Percentiles rank a stretch among this genome's conserved stretches.
These are phyloP conservation scores for Zymoseptoria crescenta DNA, from an alignment of 2,329 filamentous ascomycete genomes.

Conservation along the genomic window DNA sequence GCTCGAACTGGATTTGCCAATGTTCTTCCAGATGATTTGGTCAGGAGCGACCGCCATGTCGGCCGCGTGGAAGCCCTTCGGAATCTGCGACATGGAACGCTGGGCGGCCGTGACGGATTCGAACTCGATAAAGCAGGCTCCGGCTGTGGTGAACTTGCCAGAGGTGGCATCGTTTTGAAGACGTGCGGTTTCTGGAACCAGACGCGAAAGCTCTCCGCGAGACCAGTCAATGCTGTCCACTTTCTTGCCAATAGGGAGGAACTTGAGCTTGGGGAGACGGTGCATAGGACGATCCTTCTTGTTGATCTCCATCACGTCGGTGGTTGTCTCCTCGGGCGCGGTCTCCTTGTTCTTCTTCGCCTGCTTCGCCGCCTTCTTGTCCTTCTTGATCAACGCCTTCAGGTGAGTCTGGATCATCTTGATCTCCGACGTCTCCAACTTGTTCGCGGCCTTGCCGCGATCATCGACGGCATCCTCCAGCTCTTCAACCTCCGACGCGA, in stretches of 20 bases:
- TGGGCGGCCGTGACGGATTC: slow-evolving; percentile 73
- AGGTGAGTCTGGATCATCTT: slow-evolving; percentile 32
- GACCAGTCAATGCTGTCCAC: slow-evolving; percentile 89
- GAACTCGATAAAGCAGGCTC: slow-evolving; percentile 84
- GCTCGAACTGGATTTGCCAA: slow-evolving; percentile 31
- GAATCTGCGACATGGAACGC: slow-evolving; percentile 57
- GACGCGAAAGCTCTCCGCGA: slow-evolving; percentile 62
- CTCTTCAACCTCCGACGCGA: slow-evolving; percentile 38
- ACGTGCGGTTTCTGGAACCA: slow-evolving; percentile 62
- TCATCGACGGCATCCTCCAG: slow-evolving; percentile 37
- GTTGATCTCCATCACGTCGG: slow-evolving; percentile 46
- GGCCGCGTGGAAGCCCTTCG: neutral
- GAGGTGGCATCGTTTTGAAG: slow-evolving; percentile 62
- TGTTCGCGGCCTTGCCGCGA: slow-evolving; percentile 35
- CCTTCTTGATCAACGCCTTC: slow-evolving; percentile 21
- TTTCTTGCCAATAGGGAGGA: slow-evolving; percentile 65
- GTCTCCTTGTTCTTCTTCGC: slow-evolving; percentile 2
- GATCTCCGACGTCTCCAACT: slow-evolving; percentile 39
- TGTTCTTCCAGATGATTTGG: slow-evolving; percentile 38
- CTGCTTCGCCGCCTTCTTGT: slow-evolving; percentile 15
- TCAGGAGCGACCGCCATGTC: slow-evolving; percentile 35
- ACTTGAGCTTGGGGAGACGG: slow-evolving; percentile 41
- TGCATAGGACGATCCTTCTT: slow-evolving; percentile 62
- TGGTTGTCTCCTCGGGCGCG: slow-evolving; percentile 4
- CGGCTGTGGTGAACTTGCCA: slow-evolving; percentile 53